Percentiles rank a stretch among this genome's conserved stretches.
These are phyloP conservation scores for Tolypocladium sp. DNA, from an alignment of 2,329 filamentous ascomycete genomes.

Conservation along the genomic window DNA sequence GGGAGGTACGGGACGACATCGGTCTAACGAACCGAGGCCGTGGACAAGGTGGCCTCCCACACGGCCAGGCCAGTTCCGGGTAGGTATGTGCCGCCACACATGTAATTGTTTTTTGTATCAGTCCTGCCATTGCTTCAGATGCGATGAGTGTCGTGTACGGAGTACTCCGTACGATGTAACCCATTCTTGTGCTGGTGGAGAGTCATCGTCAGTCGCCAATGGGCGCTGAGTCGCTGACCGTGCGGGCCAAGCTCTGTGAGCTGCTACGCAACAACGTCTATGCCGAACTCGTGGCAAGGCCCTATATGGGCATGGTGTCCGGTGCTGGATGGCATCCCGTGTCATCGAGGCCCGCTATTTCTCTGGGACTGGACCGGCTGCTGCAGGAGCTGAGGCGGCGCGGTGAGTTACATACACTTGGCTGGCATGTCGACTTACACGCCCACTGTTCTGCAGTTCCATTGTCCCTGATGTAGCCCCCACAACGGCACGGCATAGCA, in stretches of 20 bases:
- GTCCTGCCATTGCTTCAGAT: neutral
- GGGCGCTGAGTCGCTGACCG: neutral
- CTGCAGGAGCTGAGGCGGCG: slow-evolving; percentile 4
- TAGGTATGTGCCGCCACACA: neutral
- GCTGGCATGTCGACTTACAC: neutral
- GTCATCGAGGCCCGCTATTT: neutral
- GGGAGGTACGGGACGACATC: neutral
- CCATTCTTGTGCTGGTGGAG: neutral
- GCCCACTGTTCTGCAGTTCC: neutral
- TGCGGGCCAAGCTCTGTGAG: neutral
- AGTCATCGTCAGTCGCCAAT: neutral
- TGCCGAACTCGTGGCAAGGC: neutral
- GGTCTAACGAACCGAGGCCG: neutral
- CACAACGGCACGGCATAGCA: neutral
- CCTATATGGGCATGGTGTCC: neutral
- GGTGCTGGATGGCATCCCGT: neutral
- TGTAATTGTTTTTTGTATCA: too few relatives aligned
- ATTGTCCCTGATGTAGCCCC: neutral
- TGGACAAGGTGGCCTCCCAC: neutral
- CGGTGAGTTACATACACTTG: neutral
- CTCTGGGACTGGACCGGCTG: neutral
- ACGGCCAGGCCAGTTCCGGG: neutral
- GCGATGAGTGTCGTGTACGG: neutral
- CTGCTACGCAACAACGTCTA: neutral
- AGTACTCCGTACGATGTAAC: neutral